phyloP scores from a whole-genome alignment of 805 yeast genomes.

The Saccharomycopsis malanga region DNA sequence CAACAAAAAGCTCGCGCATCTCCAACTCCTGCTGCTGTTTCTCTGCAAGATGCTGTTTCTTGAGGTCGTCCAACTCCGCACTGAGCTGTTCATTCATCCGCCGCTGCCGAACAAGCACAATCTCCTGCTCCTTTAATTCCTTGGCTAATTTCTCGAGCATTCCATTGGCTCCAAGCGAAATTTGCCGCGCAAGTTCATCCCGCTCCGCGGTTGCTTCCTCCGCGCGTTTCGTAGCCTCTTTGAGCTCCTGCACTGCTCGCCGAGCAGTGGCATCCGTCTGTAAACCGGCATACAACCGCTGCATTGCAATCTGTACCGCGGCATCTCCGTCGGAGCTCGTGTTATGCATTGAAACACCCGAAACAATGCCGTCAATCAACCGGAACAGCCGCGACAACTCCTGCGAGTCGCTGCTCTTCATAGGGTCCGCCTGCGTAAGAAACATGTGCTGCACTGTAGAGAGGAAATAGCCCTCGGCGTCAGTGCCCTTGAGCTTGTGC shows the following conservation, averaged over 20 bases:
- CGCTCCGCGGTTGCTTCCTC: slow-evolving; percentile 42
- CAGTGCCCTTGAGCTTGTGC: slow-evolving; percentile 48
- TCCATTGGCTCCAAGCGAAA: slow-evolving; percentile 59
- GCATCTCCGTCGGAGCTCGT: slow-evolving; percentile 35
- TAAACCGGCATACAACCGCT: slow-evolving; percentile 52
- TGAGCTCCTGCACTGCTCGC: slow-evolving; percentile 49
- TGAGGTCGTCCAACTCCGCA: slow-evolving; percentile 37
- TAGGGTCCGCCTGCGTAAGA: slow-evolving; percentile 41
- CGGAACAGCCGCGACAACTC: slow-evolving; percentile 46
- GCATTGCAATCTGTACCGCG: slow-evolving; percentile 59
- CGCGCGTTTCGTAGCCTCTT: slow-evolving; percentile 35
- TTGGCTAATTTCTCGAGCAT: slow-evolving; percentile 48
- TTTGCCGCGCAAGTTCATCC: slow-evolving; percentile 44
- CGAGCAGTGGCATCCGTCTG: slow-evolving; percentile 73
- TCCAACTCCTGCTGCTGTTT: slow-evolving; percentile 73
- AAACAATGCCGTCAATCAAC: slow-evolving; percentile 48
- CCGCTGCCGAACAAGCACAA: slow-evolving; percentile 46
- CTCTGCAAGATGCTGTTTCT: slow-evolving; percentile 38
- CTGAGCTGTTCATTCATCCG: slow-evolving; percentile 40
- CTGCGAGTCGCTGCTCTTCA: slow-evolving; percentile 38
- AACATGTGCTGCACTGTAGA: slow-evolving; percentile 63
- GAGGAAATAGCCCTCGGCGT: slow-evolving; percentile 50
- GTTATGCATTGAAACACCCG: slow-evolving; percentile 41
- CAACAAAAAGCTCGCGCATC: slow-evolving; percentile 62
- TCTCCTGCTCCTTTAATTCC: slow-evolving; percentile 54